Conservation (phyloP, 2,329 filamentous ascomycete species). For the Chrysoporthe cubensis region DNA sequence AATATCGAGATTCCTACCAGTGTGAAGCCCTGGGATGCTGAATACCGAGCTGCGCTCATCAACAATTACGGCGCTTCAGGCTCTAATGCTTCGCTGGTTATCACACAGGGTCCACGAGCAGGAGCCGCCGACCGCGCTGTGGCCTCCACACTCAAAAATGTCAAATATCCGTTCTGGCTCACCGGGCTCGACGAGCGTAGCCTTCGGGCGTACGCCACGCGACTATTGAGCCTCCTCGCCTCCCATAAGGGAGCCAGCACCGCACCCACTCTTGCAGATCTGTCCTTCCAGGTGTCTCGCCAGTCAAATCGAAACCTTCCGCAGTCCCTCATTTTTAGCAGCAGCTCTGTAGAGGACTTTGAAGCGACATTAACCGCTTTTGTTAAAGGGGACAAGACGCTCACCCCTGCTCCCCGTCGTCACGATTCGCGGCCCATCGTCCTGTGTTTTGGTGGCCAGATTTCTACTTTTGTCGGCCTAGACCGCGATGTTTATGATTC, state of each 20-base stretch:
- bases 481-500: constrained; percentile 37
- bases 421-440: constrained; percentile 11
- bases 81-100: constrained; percentile 35
- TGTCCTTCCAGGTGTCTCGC: constrained; percentile 39
- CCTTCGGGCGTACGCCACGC: background rate
- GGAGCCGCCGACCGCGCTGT: background rate
- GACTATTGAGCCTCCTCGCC: background rate
- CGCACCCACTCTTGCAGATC: constrained; percentile 33
- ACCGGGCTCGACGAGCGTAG: background rate
- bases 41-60: constrained; percentile 32
- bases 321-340: constrained; percentile 34
- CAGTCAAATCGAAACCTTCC: constrained; percentile 36
- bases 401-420: constrained; percentile 31
- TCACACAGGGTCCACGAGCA: background rate
- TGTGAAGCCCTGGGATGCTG: constrained; percentile 31
- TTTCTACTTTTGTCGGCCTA: constrained; percentile 38
- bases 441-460: constrained; percentile 31
- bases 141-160: background rate
- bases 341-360: constrained; percentile 35
- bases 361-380: constrained; percentile 30
- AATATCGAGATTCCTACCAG: constrained; percentile 31
- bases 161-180: constrained; percentile 12
- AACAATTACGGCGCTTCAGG: constrained; percentile 45
- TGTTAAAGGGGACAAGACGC: constrained; percentile 7
- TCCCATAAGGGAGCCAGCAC: background rate